Evolutionary conservation across 2,329 filamentous ascomycete species (phyloP), one percentile per base, ranked within the genome.

Genomic region (Chrysosporium keratinophilum): DNA sequence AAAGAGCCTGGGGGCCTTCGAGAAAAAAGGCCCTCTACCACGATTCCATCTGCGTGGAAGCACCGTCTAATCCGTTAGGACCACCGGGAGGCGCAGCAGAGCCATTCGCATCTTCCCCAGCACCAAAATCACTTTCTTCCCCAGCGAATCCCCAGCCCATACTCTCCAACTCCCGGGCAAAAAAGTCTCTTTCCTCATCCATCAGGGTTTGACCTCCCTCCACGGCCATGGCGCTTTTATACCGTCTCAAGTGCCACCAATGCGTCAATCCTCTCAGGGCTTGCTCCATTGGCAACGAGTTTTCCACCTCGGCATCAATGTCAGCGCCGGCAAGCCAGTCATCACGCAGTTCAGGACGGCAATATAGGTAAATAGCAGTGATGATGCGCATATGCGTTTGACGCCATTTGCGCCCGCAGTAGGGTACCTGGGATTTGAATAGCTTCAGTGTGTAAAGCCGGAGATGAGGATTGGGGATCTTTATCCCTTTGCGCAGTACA

Each of bases 321-420:
- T 96, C 90, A 56, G 85, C 86, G 4, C 91, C 91, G 0, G 87
- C 69, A 0, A 97, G 78, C 91, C 93, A 97, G 71, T 96, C 93
- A 65, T 98, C 93, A 31, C 91, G 80, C 44, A 98, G 77, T 68
- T 97, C 91, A 0, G 91, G 91, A 6, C 89, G 80, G 65, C 91
- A 95, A 71, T 95, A 88, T 47, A 98, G 76, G 69, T 96, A 98
- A 1, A 98, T 88, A 2, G 90, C 89, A 0, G 93, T 98, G 65
- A 98, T 98, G 64, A 97, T 90, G 53, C 91, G 87, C 93, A 98
- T 98, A 70, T 98, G 97, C 62, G 83, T 84, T 73, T 97, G 93
- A 12, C 93, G 84, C 93, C 93, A 98, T 73, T 98, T 98, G 42
- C 93, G 84, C 19, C 93, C 91, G 69, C 91, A 97, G 75, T 95